Evolutionary conservation across 257 asterid species (phyloP).

Genomic region (Capsicum chinense): DNA sequence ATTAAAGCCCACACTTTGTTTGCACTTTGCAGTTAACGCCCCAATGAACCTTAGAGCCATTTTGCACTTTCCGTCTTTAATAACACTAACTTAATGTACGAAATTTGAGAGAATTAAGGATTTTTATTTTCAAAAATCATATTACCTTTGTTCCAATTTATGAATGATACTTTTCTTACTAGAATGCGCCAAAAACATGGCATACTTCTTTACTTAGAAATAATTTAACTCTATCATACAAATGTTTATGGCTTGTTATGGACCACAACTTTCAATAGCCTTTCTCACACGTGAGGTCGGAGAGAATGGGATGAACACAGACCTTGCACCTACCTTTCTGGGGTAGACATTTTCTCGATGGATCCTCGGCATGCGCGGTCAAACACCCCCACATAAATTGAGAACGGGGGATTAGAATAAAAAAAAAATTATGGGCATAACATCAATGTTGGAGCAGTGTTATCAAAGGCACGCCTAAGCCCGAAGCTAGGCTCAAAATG

Average conservation of each 20-base stretch:
- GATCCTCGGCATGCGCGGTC: background rate
- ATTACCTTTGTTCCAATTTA: background rate
- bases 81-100: background rate
- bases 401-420: background rate
- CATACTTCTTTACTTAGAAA: background rate
- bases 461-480: too few relatives aligned
- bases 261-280: too few relatives aligned
- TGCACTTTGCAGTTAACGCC: background rate
- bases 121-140: background rate
- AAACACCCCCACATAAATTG: slow-evolving; percentile 12
- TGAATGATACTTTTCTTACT: background rate
- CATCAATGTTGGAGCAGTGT: background rate
- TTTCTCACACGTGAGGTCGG: background rate
- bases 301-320: background rate
- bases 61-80: background rate
- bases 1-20: background rate
- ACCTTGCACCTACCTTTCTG: background rate
- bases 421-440: background rate
- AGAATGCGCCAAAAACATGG: background rate
- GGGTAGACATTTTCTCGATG: background rate
- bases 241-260: too few relatives aligned
- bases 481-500: too few relatives aligned
- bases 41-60: too few relatives aligned
- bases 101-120: background rate
- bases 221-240: background rate